Evolutionary conservation across 1,139 yeast species (phyloP), one percentile per base, ranked within the genome.

Genomic region (Torulaspora globosa): DNA sequence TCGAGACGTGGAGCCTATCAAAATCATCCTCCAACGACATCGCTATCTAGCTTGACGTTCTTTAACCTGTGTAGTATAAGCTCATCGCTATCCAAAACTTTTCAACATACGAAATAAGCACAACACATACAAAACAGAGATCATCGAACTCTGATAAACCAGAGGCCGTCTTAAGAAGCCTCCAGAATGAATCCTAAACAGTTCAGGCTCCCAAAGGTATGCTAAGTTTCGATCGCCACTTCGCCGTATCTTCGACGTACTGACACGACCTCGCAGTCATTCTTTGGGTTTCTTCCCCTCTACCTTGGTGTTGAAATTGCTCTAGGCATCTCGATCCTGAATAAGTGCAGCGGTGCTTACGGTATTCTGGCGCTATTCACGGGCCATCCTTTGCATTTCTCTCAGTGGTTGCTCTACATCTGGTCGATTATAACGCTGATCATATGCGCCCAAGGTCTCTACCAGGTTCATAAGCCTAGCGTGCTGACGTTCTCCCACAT

Each of bases 291-390:
- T 28, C 43, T 88, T 19, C 97, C 97, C 3, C 75, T 92, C 35
- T 87, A 84, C 61, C 75, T 86, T 30, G 97, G 97, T 8, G 95
- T 89, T 19, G 97, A 92, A 65, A 65, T 88, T 10, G 78, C 86
- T 19, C 71, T 89, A n/a, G 84, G 88, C 1, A 72, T 85, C 31
- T 84, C 94, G 18, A 78, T 89, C 39, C 74, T 90, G 57, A 90
- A 92, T 70, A 90, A 90, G 65, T 88, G 92, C 52, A 82, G 95
- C 47, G 97, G 97, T 8, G 72, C 82, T 23, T 92, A 84, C 66
- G 98, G 97, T 24, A 72, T 90, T 34, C 71, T 90, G 29, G 89
- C 97, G 1, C 68, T 92, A 36, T 76, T 92, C 60, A 90, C 97
- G 0, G 94, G 96, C 1, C 96, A 89, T 60, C 95, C 94, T 2